A percentile compares a stretch with the other conserved stretches of the same genome.
Conservation (phyloP, 495 filamentous ascomycete species). For the Lineolata rhizophorae region DNA sequence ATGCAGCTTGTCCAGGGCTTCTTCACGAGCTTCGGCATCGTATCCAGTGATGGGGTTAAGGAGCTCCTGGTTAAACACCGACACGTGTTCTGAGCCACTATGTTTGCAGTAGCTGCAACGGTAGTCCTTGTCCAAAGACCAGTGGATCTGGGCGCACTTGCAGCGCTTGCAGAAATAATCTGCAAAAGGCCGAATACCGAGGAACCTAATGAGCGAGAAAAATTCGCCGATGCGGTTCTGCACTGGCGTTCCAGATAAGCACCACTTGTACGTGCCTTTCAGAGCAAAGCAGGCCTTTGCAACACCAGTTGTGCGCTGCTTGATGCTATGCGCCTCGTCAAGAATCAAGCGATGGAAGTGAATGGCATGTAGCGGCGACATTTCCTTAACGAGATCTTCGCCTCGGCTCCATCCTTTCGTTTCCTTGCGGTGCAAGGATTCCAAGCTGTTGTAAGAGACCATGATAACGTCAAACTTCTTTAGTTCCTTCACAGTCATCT, state of each 20-base stretch:
- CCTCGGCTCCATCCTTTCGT: slow-evolving; percentile 73
- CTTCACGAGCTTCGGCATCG: slow-evolving; percentile 28
- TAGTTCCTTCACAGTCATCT: slow-evolving; percentile 45
- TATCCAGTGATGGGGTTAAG: slow-evolving; percentile 50
- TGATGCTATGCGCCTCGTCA: slow-evolving; percentile 94
- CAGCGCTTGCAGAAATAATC: slow-evolving; percentile 84
- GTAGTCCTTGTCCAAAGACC: slow-evolving; percentile 47
- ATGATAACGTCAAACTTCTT: slow-evolving; percentile 78
- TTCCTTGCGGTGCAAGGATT: slow-evolving; percentile 80
- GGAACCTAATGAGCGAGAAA: slow-evolving; percentile 80
- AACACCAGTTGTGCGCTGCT: slow-evolving; percentile 66
- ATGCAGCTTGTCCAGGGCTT: slow-evolving; percentile 59
- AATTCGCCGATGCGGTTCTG: slow-evolving; percentile 96
- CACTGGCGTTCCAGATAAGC: slow-evolving; percentile 79
- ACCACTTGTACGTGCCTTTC: slow-evolving; percentile 75
- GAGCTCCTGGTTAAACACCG: slow-evolving; percentile 87
- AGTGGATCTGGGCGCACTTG: slow-evolving; percentile 58
- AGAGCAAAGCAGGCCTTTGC: slow-evolving; percentile 89
- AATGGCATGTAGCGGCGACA: slow-evolving; percentile 71
- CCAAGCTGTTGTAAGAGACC: slow-evolving; percentile 81
- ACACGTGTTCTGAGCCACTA: slow-evolving; percentile 65
- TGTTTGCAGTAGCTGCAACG: slow-evolving; percentile 42
- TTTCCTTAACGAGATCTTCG: slow-evolving; percentile 51
- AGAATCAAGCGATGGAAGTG: slow-evolving; percentile 80
- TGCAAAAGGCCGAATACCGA: slow-evolving; percentile 70